A percentile compares a stretch with the other conserved stretches of the same genome.
Conservation (phyloP, 495 filamentous ascomycete species). For the Podospora conica region DNA sequence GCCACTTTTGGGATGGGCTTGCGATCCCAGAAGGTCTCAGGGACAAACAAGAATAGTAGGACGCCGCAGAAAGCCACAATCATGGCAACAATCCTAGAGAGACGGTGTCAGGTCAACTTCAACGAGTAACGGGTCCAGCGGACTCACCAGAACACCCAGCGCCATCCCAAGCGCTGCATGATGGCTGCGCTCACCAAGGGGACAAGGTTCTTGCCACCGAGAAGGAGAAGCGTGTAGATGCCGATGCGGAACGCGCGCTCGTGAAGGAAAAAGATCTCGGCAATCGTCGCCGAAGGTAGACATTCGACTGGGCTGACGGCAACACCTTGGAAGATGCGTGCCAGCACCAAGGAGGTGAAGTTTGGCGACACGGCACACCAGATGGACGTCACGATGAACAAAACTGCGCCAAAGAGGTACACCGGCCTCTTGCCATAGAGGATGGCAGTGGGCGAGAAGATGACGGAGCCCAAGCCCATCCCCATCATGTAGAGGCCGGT, state of each 20-base stretch:
- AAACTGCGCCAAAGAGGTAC: slow-evolving; percentile 69
- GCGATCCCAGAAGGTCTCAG: slow-evolving; percentile 95
- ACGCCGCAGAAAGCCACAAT: slow-evolving; percentile 68
- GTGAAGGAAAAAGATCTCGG: slow-evolving; percentile 95
- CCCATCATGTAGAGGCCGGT: slow-evolving; percentile 97
- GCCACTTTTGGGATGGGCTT: slow-evolving; percentile 57
- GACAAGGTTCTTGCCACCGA: slow-evolving; percentile 90
- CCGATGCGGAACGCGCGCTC: slow-evolving; percentile 91
- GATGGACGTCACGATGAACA: slow-evolving; percentile 70
- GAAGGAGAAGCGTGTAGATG: slow-evolving; percentile 85
- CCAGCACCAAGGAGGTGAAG: slow-evolving; percentile 73
- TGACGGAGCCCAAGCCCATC: slow-evolving; percentile 73
- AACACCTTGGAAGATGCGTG: slow-evolving; percentile 79
- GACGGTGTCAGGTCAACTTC: slow-evolving; percentile 18
- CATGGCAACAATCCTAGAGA: slow-evolving; percentile 70
- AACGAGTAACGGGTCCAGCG: not conserved
- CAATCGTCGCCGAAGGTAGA: slow-evolving; percentile 88
- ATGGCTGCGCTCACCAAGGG: slow-evolving; percentile 84
- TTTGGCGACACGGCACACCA: slow-evolving; percentile 85
- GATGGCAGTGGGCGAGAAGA: slow-evolving; percentile 88
- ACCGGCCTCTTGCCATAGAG: slow-evolving; percentile 87
- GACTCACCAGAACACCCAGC: slow-evolving; percentile 85
- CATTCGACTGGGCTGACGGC: slow-evolving; percentile 91
- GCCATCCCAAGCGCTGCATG: slow-evolving; percentile 72
- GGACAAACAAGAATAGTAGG: slow-evolving; percentile 83